Evolutionary conservation across 2,329 filamentous ascomycete species (phyloP).

Genomic region (Xylariaceae sp.): DNA sequence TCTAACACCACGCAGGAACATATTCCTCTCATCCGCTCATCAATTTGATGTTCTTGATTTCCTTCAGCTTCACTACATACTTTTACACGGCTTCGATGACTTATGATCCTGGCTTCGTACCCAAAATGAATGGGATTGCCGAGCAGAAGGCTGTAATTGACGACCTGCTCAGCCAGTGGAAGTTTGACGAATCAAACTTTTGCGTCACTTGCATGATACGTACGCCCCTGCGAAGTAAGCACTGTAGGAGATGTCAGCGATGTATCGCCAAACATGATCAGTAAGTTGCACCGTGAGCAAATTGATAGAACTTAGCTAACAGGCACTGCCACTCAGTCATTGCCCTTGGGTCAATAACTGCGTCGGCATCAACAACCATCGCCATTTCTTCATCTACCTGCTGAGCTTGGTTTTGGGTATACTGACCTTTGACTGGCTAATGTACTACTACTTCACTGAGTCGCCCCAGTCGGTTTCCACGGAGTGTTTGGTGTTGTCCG

Average conservation of each 20-base stretch:
- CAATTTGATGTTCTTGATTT: slow-evolving; percentile 69
- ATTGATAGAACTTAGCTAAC: slow-evolving; percentile 20
- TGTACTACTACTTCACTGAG: slow-evolving; percentile 66
- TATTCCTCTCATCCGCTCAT: slow-evolving; percentile 64
- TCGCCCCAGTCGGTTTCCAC: slow-evolving; percentile 51
- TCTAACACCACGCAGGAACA: slow-evolving; percentile 51
- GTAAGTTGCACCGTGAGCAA: slow-evolving; percentile 50
- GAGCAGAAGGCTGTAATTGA: slow-evolving; percentile 88
- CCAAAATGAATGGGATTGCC: slow-evolving; percentile 82
- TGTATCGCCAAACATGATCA: slow-evolving; percentile 97
- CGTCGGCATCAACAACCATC: slow-evolving; percentile 90
- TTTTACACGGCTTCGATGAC: slow-evolving; percentile 87
- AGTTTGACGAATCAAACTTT: slow-evolving; percentile 91
- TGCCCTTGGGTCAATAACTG: slow-evolving; percentile 99
- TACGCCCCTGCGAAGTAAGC: slow-evolving; percentile 88
- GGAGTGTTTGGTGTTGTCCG: slow-evolving; percentile 72
- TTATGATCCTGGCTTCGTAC: slow-evolving; percentile 87
- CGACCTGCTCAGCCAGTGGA: slow-evolving; percentile 77
- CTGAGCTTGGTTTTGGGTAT: slow-evolving; percentile 74
- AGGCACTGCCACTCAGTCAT: slow-evolving; percentile 54
- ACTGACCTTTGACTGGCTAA: slow-evolving; percentile 64
- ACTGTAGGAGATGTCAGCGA: slow-evolving; percentile 85
- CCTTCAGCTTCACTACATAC: slow-evolving; percentile 66
- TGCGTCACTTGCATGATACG: slow-evolving; percentile 94
- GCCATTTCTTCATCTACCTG: slow-evolving; percentile 92